phyloP scores from a whole-genome alignment of 1,284 basidiomycete genomes.

The Rhizopogon parksii region DNA sequence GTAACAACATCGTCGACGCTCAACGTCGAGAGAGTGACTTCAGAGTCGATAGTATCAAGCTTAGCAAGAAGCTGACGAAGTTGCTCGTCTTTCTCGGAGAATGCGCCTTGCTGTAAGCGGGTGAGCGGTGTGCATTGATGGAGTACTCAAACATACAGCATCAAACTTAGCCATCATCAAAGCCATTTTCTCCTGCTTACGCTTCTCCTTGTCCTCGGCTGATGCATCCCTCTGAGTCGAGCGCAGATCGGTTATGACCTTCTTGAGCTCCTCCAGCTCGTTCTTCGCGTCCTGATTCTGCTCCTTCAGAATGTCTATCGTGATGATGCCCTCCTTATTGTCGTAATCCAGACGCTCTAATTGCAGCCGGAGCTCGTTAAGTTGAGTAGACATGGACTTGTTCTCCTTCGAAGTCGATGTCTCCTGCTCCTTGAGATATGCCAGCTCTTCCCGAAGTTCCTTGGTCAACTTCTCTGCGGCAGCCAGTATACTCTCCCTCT shows the following conservation, averaged over 20 bases:
- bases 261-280: conserved; percentile 89
- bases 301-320: conserved; percentile 95
- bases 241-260: conserved; percentile 75
- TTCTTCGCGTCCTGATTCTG: conserved; percentile 84
- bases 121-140: neutral
- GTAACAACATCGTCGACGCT: conserved; percentile 74
- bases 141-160: conserved; percentile 50
- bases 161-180: conserved; percentile 99
- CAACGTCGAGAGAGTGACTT: conserved; percentile 47
- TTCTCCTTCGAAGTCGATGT: conserved; percentile 77
- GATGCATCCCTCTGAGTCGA: conserved; percentile 78
- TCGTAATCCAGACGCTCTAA: conserved; percentile 92
- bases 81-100: conserved; percentile 92
- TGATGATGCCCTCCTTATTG: conserved; percentile 90
- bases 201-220: conserved; percentile 95
- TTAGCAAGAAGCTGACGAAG: conserved; percentile 79
- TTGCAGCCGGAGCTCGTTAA: conserved; percentile 89
- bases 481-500: conserved; percentile 77
- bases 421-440: conserved; percentile 91
- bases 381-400: conserved; percentile 81
- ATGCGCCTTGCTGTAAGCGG: conserved; percentile 62
- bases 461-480: conserved; percentile 75
- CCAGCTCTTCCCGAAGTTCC: conserved; percentile 80
- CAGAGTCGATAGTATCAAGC: conserved; percentile 70
- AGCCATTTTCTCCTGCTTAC: conserved; percentile 99